Percentiles rank a stretch among this genome's conserved stretches.
These are phyloP conservation scores for Tylopilus intermedius DNA, from an alignment of 768 basidiomycete genomes.

Conservation along the genomic window DNA sequence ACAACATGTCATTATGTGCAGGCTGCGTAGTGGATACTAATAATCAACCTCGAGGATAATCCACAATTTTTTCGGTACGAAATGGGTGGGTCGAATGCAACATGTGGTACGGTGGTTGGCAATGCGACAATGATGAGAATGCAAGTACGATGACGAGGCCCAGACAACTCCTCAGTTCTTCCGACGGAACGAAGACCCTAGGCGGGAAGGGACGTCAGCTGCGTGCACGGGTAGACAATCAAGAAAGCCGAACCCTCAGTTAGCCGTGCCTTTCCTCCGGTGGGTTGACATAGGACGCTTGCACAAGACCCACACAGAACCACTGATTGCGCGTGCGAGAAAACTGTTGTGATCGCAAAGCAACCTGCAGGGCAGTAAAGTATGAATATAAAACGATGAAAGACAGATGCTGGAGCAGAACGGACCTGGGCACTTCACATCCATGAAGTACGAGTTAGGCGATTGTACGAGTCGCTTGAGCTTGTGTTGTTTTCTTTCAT, in stretches of 20 bases:
- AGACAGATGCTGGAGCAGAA: conserved; percentile 4
- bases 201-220: conserved; percentile 8
- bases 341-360: conserved; percentile 94
- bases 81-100: not conserved
- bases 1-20: conserved; percentile 3
- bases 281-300: conserved; percentile 94
- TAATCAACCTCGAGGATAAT: conserved; percentile 9
- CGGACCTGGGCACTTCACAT: conserved; percentile 96
- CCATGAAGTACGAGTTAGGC: conserved; percentile 99
- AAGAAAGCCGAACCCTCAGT: conserved; percentile 77
- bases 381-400: not conserved
- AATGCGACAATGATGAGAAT: conserved; percentile 1
- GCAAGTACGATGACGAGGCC: not conserved
- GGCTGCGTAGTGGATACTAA: conserved; percentile 5
- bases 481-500: conserved; percentile 91
- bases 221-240: not conserved
- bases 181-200: conserved; percentile 96
- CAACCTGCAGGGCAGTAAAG: conserved; percentile 54
- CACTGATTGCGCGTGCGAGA: conserved; percentile 98
- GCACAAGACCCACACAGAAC: conserved; percentile 91
- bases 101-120: not conserved
- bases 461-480: conserved; percentile 98
- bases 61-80: conserved; percentile 14
- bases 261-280: conserved; percentile 95
- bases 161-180: conserved; percentile 59